phyloP scores from a whole-genome alignment of 176 grass and related monocot species.

The Sorghum bicolor region DNA sequence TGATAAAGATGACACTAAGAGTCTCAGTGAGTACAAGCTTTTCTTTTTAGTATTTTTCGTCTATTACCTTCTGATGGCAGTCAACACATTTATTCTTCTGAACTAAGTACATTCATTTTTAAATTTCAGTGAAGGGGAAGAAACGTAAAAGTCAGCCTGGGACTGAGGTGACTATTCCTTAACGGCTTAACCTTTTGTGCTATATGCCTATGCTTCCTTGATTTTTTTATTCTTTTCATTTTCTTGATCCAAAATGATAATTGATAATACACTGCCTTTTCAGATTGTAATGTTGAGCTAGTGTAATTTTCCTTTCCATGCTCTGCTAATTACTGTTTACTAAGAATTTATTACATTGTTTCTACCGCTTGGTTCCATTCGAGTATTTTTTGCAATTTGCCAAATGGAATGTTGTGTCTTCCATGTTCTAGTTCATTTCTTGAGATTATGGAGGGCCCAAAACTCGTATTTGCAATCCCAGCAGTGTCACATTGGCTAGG shows the following conservation, averaged over 20 bases:
- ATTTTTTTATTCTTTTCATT: constrained; percentile 6
- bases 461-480: neutral
- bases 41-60: neutral
- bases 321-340: constrained; percentile 1
- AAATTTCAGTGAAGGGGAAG: constrained; percentile 67
- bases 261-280: constrained; percentile 11
- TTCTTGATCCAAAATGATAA: neutral
- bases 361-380: neutral
- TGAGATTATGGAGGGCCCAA: neutral
- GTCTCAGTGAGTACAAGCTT: constrained; percentile 31
- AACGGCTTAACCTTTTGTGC: neutral
- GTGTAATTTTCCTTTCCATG: neutral
- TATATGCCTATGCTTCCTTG: constrained; percentile 12
- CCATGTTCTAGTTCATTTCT: neutral
- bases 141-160: constrained; percentile 77
- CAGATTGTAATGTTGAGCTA: constrained; percentile 1
- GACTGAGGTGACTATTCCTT: constrained; percentile 48
- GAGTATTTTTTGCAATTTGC: neutral
- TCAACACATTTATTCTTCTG: neutral
- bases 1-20: constrained; percentile 69
- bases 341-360: neutral
- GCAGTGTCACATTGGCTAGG: neutral
- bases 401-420: neutral
- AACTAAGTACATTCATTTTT: constrained; percentile 29
- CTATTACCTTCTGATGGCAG: neutral